Percentiles rank a stretch among this genome's conserved stretches.
phyloP scores from a whole-genome alignment of 345 rosid species.

The Salix brachista region DNA sequence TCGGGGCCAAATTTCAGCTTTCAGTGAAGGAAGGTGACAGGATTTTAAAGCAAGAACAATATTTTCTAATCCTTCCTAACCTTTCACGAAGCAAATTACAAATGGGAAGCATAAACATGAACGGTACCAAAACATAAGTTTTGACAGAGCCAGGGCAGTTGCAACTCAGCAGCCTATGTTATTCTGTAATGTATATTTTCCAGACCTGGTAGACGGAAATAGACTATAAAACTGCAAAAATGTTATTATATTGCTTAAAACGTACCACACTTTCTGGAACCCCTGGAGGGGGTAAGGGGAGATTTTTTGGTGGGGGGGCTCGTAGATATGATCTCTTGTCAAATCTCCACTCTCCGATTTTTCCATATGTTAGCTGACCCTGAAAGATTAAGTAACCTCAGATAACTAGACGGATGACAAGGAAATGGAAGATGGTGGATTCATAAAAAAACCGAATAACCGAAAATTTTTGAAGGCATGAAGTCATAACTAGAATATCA shows the following conservation, averaged over 20 bases:
- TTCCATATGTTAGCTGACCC: constrained; percentile 86
- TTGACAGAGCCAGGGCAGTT: not conserved
- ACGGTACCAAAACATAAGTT: too few species aligned
- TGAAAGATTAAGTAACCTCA: constrained; percentile 14
- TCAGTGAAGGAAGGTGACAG: not conserved
- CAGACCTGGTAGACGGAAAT: not conserved
- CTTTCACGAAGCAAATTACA: not conserved
- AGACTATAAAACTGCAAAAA: not conserved
- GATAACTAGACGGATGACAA: not conserved
- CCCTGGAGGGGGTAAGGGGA: constrained; percentile 77
- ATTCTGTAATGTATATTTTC: not conserved
- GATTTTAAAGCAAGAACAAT: not conserved
- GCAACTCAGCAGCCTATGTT: not conserved
- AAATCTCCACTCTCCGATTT: constrained; percentile 87
- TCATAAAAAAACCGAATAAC: not conserved
- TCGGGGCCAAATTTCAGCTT: not conserved
- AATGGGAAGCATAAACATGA: not conserved
- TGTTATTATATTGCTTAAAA: not conserved
- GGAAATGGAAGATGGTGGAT: not conserved
- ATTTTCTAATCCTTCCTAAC: not conserved
- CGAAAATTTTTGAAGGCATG: not conserved
- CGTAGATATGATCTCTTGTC: constrained; percentile 81
- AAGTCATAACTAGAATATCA: not conserved
- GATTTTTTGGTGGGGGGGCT: constrained; percentile 70
- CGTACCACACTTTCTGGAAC: constrained; percentile 98